Conservation (phyloP, 2,329 filamentous ascomycete genomes). For the Didymella segeticola region DNA sequence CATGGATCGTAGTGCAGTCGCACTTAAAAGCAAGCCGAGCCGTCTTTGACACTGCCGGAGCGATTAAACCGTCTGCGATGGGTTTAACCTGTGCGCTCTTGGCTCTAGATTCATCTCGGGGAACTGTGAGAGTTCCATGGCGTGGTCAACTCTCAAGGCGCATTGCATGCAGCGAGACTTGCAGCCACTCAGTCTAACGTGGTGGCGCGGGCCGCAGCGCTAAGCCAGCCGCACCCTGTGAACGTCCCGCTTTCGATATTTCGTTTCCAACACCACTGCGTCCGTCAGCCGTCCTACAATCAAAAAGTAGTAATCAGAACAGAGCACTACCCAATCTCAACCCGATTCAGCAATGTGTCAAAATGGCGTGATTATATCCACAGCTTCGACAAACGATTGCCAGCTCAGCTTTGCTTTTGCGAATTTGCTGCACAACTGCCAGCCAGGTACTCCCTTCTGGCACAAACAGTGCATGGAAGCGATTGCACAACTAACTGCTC, state of each 20-base stretch:
- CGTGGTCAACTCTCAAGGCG: neutral
- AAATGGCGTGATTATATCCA: neutral
- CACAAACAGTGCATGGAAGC: neutral
- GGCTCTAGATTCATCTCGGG: neutral
- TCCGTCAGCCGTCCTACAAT: neutral
- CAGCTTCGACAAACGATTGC: neutral
- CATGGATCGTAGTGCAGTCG: too few relatives aligned
- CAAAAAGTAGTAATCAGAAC: neutral
- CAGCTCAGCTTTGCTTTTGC: neutral
- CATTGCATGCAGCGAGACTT: neutral
- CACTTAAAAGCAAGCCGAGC: too few relatives aligned
- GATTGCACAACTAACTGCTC: neutral
- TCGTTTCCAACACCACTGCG: neutral
- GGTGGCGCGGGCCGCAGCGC: conserved; percentile 4
- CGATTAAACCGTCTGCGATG: too few relatives aligned
- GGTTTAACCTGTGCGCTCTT: neutral
- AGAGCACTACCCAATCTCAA: neutral
- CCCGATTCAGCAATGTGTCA: too few relatives aligned
- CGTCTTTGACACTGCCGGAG: too few relatives aligned
- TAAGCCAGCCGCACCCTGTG: neutral
- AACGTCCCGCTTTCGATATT: neutral
- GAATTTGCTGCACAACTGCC: neutral
- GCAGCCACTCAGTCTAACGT: neutral
- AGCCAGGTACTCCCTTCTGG: neutral
- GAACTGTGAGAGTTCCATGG: neutral